These are phyloP conservation scores for Pittosporum tobira DNA, from an alignment of 129 eudicot genomes.

Conservation along the genomic window DNA sequence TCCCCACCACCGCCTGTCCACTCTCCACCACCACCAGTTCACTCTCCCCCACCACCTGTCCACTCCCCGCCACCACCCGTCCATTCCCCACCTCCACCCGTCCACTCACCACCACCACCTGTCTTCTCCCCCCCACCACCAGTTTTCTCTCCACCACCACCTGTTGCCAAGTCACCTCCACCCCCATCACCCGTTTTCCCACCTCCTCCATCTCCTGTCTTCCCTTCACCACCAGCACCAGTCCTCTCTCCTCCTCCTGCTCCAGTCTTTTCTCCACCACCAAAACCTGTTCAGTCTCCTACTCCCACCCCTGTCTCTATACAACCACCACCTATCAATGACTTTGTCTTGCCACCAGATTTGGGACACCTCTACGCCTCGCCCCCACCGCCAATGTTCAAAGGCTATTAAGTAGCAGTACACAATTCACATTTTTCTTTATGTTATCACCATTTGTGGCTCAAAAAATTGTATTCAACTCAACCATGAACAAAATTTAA, in stretches of 20 bases:
- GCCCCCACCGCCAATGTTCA: constrained; percentile 45
- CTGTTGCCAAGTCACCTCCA: not conserved
- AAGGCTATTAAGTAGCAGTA: constrained; percentile 31
- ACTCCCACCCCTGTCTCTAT: constrained; percentile 3
- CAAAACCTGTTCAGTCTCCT: constrained; percentile 14
- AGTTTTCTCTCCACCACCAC: constrained; percentile 18
- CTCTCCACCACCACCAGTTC: constrained; percentile 17
- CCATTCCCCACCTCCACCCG: constrained; percentile 17
- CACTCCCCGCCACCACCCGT: constrained; percentile 17
- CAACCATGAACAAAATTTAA: no score
- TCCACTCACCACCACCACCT: not conserved
- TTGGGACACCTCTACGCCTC: constrained; percentile 40
- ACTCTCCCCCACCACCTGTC: constrained; percentile 20
- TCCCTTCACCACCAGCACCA: constrained; percentile 24
- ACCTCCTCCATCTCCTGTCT: constrained; percentile 13
- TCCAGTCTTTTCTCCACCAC: constrained; percentile 15
- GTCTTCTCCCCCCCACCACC: constrained; percentile 14
- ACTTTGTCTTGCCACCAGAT: constrained; percentile 33
- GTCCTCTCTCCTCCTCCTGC: constrained; percentile 12
- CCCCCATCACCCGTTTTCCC: constrained; percentile 18
- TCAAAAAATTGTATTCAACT: constrained; percentile 1
- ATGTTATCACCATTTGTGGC: constrained; percentile 15
- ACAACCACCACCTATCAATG: constrained; percentile 13
- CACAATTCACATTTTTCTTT: constrained; percentile 5
- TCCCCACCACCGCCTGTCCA: constrained; percentile 1